Percentiles rank a stretch among this genome's conserved stretches.
Conservation (phyloP, 1,139 yeast genomes). For the Geotrichum carabidarum region DNA sequence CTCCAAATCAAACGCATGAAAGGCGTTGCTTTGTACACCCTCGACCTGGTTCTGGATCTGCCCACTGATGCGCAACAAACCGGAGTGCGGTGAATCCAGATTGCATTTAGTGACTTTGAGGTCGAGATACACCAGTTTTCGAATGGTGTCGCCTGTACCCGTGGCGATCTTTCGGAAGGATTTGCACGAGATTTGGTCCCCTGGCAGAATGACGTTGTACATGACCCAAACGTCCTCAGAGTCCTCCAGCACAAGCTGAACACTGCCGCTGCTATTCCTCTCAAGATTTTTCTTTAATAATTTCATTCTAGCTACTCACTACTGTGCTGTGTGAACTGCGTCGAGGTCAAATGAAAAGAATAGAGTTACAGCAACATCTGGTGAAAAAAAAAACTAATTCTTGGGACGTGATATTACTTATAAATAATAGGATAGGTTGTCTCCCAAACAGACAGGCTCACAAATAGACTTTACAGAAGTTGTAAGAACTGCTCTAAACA, state of each 20-base stretch:
- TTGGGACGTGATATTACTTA: too few species aligned
- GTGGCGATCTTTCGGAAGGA: constrained; percentile 65
- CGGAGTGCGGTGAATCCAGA: constrained; percentile 70
- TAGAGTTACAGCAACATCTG: too few species aligned
- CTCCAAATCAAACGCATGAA: constrained; percentile 80
- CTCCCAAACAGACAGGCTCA: too few species aligned
- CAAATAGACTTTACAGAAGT: too few species aligned
- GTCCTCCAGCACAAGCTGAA: constrained; percentile 73
- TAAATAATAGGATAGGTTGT: too few species aligned
- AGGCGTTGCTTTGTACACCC: constrained; percentile 77
- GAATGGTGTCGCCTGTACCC: constrained; percentile 41
- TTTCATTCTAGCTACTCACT: constrained; percentile 43
- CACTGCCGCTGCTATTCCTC: constrained; percentile 60
- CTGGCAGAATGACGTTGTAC: constrained; percentile 70
- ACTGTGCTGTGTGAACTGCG: too few species aligned
- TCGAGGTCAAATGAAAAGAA: too few species aligned
- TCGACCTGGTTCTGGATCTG: constrained; percentile 67
- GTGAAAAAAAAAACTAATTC: too few species aligned
- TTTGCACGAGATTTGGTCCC: constrained; percentile 66
- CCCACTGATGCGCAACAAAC: constrained; percentile 75
- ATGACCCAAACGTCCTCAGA: constrained; percentile 88
- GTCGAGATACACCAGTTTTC: constrained; percentile 52
- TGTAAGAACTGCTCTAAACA: too few species aligned
- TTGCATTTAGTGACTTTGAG: constrained; percentile 62
- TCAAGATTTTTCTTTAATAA: constrained; percentile 48